Evolutionary conservation across 2,329 filamentous ascomycete species (phyloP).

Genomic region (Orbilia oligospora): DNA sequence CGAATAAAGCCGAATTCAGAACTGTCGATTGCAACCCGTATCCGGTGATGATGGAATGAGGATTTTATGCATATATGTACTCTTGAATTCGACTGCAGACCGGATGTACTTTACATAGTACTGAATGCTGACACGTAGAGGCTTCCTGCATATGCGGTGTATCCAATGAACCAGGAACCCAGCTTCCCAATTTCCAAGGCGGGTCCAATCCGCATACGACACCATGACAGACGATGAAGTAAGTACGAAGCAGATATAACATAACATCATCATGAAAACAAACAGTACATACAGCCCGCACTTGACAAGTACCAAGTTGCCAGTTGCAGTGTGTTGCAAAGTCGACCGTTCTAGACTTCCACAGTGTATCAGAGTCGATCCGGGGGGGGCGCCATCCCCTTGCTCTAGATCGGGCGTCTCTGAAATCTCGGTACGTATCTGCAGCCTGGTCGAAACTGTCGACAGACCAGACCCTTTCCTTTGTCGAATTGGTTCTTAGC

Average conservation of each 20-base stretch:
- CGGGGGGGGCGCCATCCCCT: conserved; percentile 4
- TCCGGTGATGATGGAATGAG: conserved; percentile 21
- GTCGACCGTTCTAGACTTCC: conserved; percentile 16
- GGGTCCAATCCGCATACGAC: background rate
- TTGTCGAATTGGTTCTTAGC: background rate
- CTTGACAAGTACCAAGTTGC: too few relatives aligned
- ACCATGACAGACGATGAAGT: background rate
- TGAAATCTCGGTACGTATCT: conserved; percentile 15
- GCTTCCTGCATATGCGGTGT: conserved; percentile 25
- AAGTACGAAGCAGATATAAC: background rate
- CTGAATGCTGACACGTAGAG: conserved; percentile 15
- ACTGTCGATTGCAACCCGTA: conserved; percentile 11
- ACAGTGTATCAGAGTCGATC: background rate
- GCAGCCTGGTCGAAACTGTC: background rate
- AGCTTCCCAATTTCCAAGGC: background rate
- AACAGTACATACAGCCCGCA: background rate
- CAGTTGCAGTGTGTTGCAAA: background rate
- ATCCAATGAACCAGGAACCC: conserved; percentile 28
- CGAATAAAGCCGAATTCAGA: conserved; percentile 11
- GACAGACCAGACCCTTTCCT: background rate
- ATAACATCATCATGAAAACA: conserved; percentile 24
- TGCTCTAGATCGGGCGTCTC: conserved; percentile 9
- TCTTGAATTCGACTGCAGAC: background rate
- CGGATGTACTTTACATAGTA: too few relatives aligned
- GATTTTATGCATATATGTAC: conserved; percentile 14